These are phyloP conservation scores for Blastomyces parvus DNA, from an alignment of 2,329 filamentous ascomycete genomes.

Conservation along the genomic window DNA sequence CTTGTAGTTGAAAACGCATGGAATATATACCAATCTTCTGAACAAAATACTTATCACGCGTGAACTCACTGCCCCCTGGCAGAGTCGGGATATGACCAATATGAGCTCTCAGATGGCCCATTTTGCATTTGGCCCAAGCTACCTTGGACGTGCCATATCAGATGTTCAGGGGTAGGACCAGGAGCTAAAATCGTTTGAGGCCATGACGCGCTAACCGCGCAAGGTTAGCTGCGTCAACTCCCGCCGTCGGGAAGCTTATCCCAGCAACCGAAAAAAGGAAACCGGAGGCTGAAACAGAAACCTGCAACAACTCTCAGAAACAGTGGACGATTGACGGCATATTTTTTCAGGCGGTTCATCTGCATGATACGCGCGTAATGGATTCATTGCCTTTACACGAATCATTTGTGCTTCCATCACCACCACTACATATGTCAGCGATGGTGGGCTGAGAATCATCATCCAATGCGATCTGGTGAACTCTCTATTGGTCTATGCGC, in stretches of 20 bases:
- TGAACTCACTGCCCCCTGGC: too few relatives aligned
- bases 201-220: neutral
- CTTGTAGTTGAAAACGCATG: neutral
- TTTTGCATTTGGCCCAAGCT: too few relatives aligned
- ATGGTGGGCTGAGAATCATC: neutral
- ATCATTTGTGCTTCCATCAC: neutral
- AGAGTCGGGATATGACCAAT: too few relatives aligned
- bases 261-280: neutral
- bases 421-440: neutral
- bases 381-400: neutral
- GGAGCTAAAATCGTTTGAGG: neutral
- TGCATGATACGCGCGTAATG: neutral
- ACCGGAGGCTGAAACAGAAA: conserved; percentile 1
- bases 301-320: neutral
- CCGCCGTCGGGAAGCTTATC: neutral
- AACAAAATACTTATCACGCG: too few relatives aligned
- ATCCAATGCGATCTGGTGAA: neutral
- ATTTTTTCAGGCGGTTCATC: neutral
- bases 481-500: neutral
- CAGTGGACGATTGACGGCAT: neutral
- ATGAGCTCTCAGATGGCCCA: too few relatives aligned
- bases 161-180: too few relatives aligned
- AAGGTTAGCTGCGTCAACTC: neutral
- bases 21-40: too few relatives aligned
- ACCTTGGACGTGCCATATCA: too few relatives aligned